Evolutionary conservation across 2,329 filamentous ascomycete species (phyloP).

Genomic region (Amauroascus niger): DNA sequence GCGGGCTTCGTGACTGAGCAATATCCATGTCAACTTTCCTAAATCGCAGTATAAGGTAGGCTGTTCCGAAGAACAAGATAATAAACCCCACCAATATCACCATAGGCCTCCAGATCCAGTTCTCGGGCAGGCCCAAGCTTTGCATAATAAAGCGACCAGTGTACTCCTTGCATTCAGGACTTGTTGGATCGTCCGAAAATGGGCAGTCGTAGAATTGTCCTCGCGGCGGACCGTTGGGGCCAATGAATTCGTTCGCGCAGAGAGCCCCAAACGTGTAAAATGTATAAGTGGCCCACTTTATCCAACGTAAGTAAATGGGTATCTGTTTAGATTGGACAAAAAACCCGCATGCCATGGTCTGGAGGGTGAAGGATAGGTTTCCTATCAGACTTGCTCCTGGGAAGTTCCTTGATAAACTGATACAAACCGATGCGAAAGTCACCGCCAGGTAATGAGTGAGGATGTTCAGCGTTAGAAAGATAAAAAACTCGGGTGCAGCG

Average conservation of each 20-base stretch:
- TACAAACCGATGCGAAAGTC: conserved; percentile 58
- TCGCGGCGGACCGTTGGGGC: conserved; percentile 29
- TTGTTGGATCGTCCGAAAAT: conserved; percentile 48
- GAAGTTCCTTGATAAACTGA: conserved; percentile 57
- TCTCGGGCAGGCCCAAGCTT: conserved; percentile 55
- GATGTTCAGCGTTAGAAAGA: conserved; percentile 59
- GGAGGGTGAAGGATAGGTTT: conserved; percentile 62
- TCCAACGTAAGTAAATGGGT: conserved; percentile 67
- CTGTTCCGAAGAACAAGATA: conserved; percentile 52
- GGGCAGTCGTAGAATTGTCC: conserved; percentile 66
- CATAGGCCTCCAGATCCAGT: conserved; percentile 61
- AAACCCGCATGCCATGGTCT: conserved; percentile 65
- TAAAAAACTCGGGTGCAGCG: conserved; percentile 56
- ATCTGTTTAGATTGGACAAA: conserved; percentile 66
- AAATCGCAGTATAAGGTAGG: conserved; percentile 54
- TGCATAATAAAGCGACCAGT: conserved; percentile 60
- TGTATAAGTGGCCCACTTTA: conserved; percentile 45
- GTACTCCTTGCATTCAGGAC: conserved; percentile 59
- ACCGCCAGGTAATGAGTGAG: conserved; percentile 65
- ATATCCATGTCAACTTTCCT: conserved; percentile 60
- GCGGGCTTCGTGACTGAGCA: conserved; percentile 49
- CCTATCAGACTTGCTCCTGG: conserved; percentile 61
- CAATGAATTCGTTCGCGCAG: conserved; percentile 59
- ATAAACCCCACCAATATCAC: conserved; percentile 53
- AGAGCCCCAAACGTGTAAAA: conserved; percentile 61